Evolutionary conservation across 371 early-diverging fungal genomes (phyloP).

Genomic region (Rhizopus microsporus): DNA sequence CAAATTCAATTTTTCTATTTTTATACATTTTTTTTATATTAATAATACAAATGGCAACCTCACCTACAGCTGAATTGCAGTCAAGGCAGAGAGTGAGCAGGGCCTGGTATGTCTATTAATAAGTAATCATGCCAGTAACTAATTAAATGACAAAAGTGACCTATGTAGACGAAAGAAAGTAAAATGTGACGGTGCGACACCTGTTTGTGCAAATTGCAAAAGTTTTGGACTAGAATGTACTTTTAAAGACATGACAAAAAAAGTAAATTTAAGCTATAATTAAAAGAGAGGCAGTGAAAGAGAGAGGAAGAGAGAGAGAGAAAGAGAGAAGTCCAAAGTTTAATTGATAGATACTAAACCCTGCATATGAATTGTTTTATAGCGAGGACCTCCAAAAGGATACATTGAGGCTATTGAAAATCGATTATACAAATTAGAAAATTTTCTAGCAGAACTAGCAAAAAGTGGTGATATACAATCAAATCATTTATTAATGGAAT

Average conservation of each 20-base stretch:
- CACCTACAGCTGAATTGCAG: not conserved
- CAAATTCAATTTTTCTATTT: constrained; percentile 6
- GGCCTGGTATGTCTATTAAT: constrained; percentile 39
- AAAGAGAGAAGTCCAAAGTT: no score
- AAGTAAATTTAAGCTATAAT: constrained; percentile 22
- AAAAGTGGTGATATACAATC: constrained; percentile 59
- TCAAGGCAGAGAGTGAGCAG: constrained; percentile 49
- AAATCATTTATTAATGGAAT: constrained; percentile 54
- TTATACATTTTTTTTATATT: constrained; percentile 5
- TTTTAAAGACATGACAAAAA: constrained; percentile 49
- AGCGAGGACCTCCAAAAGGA: constrained; percentile 69
- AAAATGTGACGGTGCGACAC: constrained; percentile 61
- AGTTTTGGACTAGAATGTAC: constrained; percentile 41
- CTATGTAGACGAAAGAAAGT: constrained; percentile 66
- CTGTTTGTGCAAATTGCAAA: constrained; percentile 57
- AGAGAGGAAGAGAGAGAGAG: no score
- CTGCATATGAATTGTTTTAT: not conserved
- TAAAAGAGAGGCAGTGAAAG: no score
- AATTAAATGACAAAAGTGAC: constrained; percentile 37
- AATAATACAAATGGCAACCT: constrained; percentile 11
- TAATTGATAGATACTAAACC: no score
- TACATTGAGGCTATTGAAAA: constrained; percentile 77
- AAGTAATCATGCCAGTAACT: not conserved
- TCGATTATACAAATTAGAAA: constrained; percentile 63
- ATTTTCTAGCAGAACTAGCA: constrained; percentile 53